Evolutionary conservation across 768 basidiomycete genomes (phyloP).

Genomic region (Chlorophyllum brunneum): DNA sequence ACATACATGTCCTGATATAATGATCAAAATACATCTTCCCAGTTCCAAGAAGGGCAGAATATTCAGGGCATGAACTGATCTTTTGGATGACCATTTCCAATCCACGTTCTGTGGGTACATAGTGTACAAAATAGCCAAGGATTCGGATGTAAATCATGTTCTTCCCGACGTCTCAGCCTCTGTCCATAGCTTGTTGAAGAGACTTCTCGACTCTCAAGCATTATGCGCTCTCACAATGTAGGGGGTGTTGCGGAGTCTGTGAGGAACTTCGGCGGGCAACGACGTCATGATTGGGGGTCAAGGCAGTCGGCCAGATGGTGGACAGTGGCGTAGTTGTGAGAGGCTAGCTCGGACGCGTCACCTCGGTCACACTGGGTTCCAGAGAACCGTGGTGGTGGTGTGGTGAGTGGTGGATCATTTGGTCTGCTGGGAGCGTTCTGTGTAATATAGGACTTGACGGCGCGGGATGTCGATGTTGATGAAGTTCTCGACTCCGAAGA

Average conservation of each 20-base stretch:
- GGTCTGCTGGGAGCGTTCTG: too few relatives aligned
- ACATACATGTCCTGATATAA: conserved; percentile 25
- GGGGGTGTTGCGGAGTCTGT: background rate
- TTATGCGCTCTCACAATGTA: conserved; percentile 18
- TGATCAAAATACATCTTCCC: conserved; percentile 25
- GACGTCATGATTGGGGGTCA: too few relatives aligned
- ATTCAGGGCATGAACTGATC: conserved; percentile 11
- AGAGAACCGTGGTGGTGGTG: too few relatives aligned
- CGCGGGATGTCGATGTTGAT: too few relatives aligned
- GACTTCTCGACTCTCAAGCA: conserved; percentile 18
- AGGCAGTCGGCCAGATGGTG: too few relatives aligned
- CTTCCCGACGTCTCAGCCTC: conserved; percentile 14
- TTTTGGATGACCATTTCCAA: conserved; percentile 15
- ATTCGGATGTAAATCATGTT: conserved; percentile 21
- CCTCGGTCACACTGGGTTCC: too few relatives aligned
- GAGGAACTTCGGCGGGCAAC: background rate
- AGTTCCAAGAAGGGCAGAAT: conserved; percentile 16
- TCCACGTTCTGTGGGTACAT: conserved; percentile 15
- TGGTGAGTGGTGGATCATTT: too few relatives aligned
- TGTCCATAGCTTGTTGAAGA: conserved; percentile 14
- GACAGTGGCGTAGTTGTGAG: too few relatives aligned
- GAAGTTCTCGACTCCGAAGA: too few relatives aligned
- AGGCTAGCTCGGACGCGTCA: too few relatives aligned
- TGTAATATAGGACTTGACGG: too few relatives aligned
- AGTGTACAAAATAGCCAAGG: conserved; percentile 22